Conservation (phyloP, 2,329 filamentous ascomycete genomes). For the Sporothrix sp. region DNA sequence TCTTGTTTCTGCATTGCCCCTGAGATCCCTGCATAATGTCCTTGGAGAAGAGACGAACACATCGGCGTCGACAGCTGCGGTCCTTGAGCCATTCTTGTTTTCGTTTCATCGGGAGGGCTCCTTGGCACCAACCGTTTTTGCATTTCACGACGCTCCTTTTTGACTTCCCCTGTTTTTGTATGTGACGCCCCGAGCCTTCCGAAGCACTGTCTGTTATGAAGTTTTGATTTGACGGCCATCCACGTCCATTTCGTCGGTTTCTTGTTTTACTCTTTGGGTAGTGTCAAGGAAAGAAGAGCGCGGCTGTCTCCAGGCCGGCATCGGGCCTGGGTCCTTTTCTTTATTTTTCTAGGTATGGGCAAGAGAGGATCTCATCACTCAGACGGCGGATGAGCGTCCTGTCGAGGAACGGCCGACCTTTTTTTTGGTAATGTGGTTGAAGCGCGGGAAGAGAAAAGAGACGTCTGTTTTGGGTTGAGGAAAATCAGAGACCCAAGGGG, state of each 20-base stretch:
- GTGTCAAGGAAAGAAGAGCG: not conserved
- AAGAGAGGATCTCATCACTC: too few species aligned
- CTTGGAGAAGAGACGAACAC: not conserved
- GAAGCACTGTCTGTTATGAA: slow-evolving; percentile 11
- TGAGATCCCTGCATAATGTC: not conserved
- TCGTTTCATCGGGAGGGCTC: not conserved
- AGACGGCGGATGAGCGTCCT: too few species aligned
- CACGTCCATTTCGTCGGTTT: not conserved
- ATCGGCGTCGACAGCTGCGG: not conserved
- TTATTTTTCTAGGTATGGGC: too few species aligned
- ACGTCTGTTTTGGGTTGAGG: too few species aligned
- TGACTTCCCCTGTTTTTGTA: not conserved
- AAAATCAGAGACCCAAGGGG: not conserved
- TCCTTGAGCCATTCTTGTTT: too few species aligned
- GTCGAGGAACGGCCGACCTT: too few species aligned
- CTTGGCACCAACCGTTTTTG: too few species aligned
- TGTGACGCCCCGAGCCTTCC: slow-evolving; percentile 8
- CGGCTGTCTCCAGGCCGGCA: too few species aligned
- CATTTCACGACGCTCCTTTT: not conserved
- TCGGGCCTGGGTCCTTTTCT: too few species aligned
- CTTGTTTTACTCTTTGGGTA: not conserved
- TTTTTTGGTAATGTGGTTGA: too few species aligned
- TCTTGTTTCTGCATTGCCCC: not conserved
- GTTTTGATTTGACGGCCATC: slow-evolving; percentile 16
- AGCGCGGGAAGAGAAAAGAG: too few species aligned